phyloP scores from a whole-genome alignment of 768 basidiomycete genomes.

The Hygrocybe punicea region DNA sequence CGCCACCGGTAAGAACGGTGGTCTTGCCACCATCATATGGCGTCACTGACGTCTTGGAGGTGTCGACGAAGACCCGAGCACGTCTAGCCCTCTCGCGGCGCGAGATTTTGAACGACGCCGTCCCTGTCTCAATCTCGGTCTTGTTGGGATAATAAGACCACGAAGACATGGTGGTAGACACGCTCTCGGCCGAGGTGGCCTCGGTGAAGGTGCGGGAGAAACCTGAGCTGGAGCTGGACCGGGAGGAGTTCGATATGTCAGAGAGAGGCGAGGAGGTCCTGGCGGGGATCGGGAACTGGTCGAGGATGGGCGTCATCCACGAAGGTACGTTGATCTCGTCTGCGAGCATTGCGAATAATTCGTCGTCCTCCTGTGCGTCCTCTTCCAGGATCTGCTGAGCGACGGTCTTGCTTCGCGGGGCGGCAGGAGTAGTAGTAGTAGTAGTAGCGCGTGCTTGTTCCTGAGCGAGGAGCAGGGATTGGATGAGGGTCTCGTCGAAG shows the following conservation, averaged over 20 bases:
- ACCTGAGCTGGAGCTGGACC: slow-evolving; percentile 64
- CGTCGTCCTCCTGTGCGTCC: slow-evolving; percentile 67
- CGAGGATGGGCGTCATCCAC: slow-evolving; percentile 65
- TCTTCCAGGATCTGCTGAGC: slow-evolving; percentile 71
- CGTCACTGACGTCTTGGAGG: slow-evolving; percentile 74
- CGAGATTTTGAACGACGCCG: slow-evolving; percentile 42
- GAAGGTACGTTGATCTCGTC: slow-evolving; percentile 65
- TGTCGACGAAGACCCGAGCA: slow-evolving; percentile 70
- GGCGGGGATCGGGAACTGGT: slow-evolving; percentile 49
- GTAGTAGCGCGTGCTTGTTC: neutral
- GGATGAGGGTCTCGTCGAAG: slow-evolving; percentile 3
- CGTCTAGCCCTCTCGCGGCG: slow-evolving; percentile 68
- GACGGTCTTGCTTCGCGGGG: slow-evolving; percentile 49
- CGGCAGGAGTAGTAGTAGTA: neutral
- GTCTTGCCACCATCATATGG: slow-evolving; percentile 88
- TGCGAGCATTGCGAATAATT: slow-evolving; percentile 71
- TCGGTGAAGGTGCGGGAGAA: slow-evolving; percentile 51
- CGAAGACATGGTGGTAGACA: neutral
- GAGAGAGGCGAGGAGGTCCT: slow-evolving; percentile 61
- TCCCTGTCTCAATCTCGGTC: neutral
- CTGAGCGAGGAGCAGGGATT: neutral
- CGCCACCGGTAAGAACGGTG: slow-evolving; percentile 69
- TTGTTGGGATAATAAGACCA: neutral
- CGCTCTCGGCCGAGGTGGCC: neutral
- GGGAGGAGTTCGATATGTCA: slow-evolving; percentile 57